A percentile compares a stretch with the other conserved stretches of the same genome.
Conservation (phyloP, 495 filamentous ascomycete genomes). For the Penicillium salamii region DNA sequence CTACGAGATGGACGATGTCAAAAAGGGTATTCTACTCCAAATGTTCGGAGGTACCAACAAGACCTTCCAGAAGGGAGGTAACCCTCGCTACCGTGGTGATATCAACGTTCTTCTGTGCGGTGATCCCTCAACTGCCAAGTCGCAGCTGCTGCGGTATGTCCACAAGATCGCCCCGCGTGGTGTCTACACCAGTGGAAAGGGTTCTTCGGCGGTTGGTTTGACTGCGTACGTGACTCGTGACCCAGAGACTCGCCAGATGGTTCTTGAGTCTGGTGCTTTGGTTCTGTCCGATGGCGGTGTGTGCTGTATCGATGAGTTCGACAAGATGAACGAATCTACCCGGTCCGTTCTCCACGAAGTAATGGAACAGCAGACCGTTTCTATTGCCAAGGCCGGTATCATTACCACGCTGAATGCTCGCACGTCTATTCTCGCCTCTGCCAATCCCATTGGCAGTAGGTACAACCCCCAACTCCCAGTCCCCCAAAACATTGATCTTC, state of each 20-base stretch:
- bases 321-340: conserved; percentile 98
- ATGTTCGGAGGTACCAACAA: conserved; percentile 99
- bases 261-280: conserved; percentile 93
- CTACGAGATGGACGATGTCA: conserved; percentile 98
- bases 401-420: conserved; percentile 97
- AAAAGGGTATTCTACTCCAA: conserved; percentile 95
- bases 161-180: conserved; percentile 97
- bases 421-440: conserved; percentile 90
- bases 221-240: conserved; percentile 97
- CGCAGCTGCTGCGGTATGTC: conserved; percentile 88
- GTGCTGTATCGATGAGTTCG: conserved; percentile 99
- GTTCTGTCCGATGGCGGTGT: conserved; percentile 95
- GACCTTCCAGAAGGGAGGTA: conserved; percentile 92
- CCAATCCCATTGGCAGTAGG: conserved; percentile 95
- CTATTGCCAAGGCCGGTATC: conserved; percentile 97
- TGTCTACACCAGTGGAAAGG: conserved; percentile 96
- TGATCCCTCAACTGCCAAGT: conserved; percentile 95
- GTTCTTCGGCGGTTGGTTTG: conserved; percentile 96
- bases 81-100: conserved; percentile 91
- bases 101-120: conserved; percentile 96
- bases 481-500: conserved; percentile 96
- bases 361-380: conserved; percentile 99
- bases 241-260: conserved; percentile 88
- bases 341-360: conserved; percentile 97
- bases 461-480: conserved; percentile 96